Base-by-base conservation (phyloP, 2,329 filamentous ascomycete genomes). In the Alternaria infectoria region DNA sequence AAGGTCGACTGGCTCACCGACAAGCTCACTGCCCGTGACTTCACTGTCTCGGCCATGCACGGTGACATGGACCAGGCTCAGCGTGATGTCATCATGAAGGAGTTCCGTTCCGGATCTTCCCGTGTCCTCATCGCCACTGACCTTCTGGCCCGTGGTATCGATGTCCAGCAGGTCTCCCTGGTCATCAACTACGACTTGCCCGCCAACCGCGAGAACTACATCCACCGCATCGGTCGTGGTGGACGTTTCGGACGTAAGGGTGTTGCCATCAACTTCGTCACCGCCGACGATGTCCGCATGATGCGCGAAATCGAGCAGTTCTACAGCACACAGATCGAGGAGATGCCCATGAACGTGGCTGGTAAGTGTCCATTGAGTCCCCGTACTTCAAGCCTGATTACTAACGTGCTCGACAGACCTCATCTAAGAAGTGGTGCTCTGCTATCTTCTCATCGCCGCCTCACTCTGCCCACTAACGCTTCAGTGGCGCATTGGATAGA, bases 1-100 rank as follows among this genome's bases (percentile, higher is more conserved):
- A 99, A 99, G 94, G 96, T 99, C 79, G 96, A 99, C 87, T 99
- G 96, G 96, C 91, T 99, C 77, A 98, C 96, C 74, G 95, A 98
- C 86, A 98, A 98, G 90, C 93, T 99, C 82, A 96, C 93, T 77
- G 92, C 92, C 77, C 93, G 93, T 87, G 95, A 99, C 86, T 99
- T 99, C 88, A 98, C 96, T 69, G 96, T 99, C 82, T 97, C 95
- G 43, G 94, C 95, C 85, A 98, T 99, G 96, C 96, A 99, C 88
- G 96, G 96, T 82, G 96, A 99, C 81, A 99, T 99, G 96, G 93
- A 97, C 84, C 94, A 97, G 87, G 86, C 85, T 79, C 93, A 98
- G 88, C 94, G 96, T 89, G 96, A 98, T 84, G 88, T 97, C 81
- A 99, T 99, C 84, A 99, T 99, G 96, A 97, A 99, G 90, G 96